Percentiles rank a stretch among this genome's conserved stretches.
These are phyloP conservation scores for Acacia acuminata DNA, from an alignment of 306 rosid species.

Conservation along the genomic window DNA sequence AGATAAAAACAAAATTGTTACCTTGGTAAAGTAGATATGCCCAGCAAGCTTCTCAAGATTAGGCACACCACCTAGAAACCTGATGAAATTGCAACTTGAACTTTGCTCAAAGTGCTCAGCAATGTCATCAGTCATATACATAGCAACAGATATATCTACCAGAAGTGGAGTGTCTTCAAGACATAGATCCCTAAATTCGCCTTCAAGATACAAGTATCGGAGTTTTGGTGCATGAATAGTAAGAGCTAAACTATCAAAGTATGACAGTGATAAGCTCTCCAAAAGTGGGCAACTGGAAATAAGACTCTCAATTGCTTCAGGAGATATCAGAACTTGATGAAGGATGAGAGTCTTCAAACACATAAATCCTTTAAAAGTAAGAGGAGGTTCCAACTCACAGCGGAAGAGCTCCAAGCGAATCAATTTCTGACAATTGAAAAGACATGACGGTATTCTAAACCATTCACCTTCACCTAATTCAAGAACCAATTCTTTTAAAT, in stretches of 20 bases:
- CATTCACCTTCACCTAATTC: slow-evolving; percentile 77
- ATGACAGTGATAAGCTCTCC: slow-evolving; percentile 71
- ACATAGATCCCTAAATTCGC: slow-evolving; percentile 79
- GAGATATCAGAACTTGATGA: slow-evolving; percentile 65
- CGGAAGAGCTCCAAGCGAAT: slow-evolving; percentile 67
- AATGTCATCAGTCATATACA: slow-evolving; percentile 74
- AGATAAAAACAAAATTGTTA: slow-evolving; percentile 32
- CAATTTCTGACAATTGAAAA: slow-evolving; percentile 70
- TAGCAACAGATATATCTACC: slow-evolving; percentile 60
- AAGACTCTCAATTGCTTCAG: slow-evolving; percentile 76
- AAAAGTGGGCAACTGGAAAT: slow-evolving; percentile 73
- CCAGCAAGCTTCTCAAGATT: slow-evolving; percentile 80
- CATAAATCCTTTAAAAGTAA: slow-evolving; percentile 59
- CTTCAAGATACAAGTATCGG: slow-evolving; percentile 75
- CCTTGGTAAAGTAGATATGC: slow-evolving; percentile 89
- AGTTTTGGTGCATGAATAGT: slow-evolving; percentile 77
- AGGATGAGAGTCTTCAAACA: slow-evolving; percentile 73
- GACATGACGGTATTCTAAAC: slow-evolving; percentile 75
- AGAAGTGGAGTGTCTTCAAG: slow-evolving; percentile 75
- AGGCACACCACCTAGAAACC: slow-evolving; percentile 87
- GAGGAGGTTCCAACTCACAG: slow-evolving; percentile 85
- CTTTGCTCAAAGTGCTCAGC: slow-evolving; percentile 63
- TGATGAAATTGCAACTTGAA: slow-evolving; percentile 69
- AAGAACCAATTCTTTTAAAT: slow-evolving; percentile 67
- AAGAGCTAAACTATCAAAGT: slow-evolving; percentile 69